Conservation (phyloP, 2,329 filamentous ascomycete species). For the Colletotrichum ledebouriae region DNA sequence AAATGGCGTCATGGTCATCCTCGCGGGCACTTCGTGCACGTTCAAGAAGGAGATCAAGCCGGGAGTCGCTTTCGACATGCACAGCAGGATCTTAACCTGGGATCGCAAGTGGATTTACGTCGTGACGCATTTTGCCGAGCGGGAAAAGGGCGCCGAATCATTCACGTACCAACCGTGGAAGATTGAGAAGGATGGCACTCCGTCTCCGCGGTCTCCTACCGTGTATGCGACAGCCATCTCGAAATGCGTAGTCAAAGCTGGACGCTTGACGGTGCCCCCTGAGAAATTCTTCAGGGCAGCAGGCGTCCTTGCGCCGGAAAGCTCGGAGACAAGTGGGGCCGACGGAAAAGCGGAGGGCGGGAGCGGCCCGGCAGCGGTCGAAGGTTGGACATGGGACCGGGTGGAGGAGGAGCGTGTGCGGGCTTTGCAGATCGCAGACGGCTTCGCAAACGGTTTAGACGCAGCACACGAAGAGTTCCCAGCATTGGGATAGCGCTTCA, state of each 20-base stretch:
- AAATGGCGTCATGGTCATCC: conserved; percentile 66
- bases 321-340: background rate
- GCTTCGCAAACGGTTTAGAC: conserved; percentile 29
- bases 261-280: conserved; percentile 86
- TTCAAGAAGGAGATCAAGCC: conserved; percentile 81
- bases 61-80: conserved; percentile 79
- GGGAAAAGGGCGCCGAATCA: conserved; percentile 54
- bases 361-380: background rate
- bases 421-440: conserved; percentile 22
- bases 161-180: conserved; percentile 55
- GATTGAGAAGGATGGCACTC: conserved; percentile 57
- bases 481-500: conserved; percentile 10
- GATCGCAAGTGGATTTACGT: conserved; percentile 51
- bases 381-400: conserved; percentile 29
- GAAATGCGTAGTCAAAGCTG: conserved; percentile 88
- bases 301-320: conserved; percentile 14
- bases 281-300: conserved; percentile 35
- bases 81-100: conserved; percentile 61
- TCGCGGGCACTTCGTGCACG: conserved; percentile 79
- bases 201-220: conserved; percentile 35
- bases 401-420: conserved; percentile 33
- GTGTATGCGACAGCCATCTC: conserved; percentile 76
- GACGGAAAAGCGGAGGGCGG: background rate
- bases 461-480: conserved; percentile 31
- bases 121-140: conserved; percentile 50